Evolutionary conservation across 805 yeast genomes (phyloP).

Genomic region (Huiozyma sinensis): DNA sequence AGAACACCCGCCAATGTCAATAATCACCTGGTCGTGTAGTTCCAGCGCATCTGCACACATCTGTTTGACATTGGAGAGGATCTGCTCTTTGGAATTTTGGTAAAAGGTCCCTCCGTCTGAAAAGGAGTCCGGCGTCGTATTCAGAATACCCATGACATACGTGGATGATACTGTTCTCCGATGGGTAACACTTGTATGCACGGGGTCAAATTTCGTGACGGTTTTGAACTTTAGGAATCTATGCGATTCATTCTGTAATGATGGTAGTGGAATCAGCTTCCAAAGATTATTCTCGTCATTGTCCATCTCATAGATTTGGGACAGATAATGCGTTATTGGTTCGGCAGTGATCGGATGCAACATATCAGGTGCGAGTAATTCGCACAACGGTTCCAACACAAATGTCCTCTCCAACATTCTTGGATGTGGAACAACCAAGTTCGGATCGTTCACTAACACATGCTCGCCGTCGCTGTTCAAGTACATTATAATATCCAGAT

Average conservation of each 20-base stretch:
- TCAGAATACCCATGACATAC: slow-evolving; percentile 74
- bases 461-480: slow-evolving; percentile 23
- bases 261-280: slow-evolving; percentile 37
- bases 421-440: slow-evolving; percentile 73
- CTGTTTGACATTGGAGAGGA: slow-evolving; percentile 33
- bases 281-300: slow-evolving; percentile 43
- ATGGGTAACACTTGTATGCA: slow-evolving; percentile 18
- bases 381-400: slow-evolving; percentile 83
- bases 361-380: slow-evolving; percentile 53
- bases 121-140: slow-evolving; percentile 90
- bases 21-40: slow-evolving; percentile 31
- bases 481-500: slow-evolving; percentile 74
- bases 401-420: slow-evolving; percentile 83
- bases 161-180: slow-evolving; percentile 32
- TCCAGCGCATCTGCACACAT: slow-evolving; percentile 54
- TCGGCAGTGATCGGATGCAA: slow-evolving; percentile 83
- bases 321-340: slow-evolving; percentile 58
- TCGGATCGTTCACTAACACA: slow-evolving; percentile 41
- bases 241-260: slow-evolving; percentile 9
- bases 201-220: slow-evolving; percentile 35
- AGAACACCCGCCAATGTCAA: slow-evolving; percentile 92
- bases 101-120: slow-evolving; percentile 66
- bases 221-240: slow-evolving; percentile 19
- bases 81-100: slow-evolving; percentile 30
- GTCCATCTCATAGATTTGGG: slow-evolving; percentile 36